phyloP scores from a whole-genome alignment of 371 early-diverging fungal species.

The Lichtheimia ramosa region DNA sequence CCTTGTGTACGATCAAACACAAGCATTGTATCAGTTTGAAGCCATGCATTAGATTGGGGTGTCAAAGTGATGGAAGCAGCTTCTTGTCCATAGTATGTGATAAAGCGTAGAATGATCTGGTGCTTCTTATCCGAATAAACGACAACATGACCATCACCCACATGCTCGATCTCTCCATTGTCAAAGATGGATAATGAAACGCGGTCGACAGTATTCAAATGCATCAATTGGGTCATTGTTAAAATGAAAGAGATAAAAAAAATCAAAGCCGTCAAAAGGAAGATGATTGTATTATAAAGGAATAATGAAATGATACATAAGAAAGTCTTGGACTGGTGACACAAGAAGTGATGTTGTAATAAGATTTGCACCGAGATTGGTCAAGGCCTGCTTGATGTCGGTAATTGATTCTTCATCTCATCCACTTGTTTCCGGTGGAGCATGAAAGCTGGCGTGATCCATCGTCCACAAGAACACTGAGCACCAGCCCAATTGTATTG shows the following conservation, averaged over 20 bases:
- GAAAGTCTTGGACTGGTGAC: conserved; percentile 13
- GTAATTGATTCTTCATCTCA: conserved; percentile 32
- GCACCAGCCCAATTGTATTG: conserved; percentile 83
- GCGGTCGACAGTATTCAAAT: conserved; percentile 15
- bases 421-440: conserved; percentile 80
- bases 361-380: background rate
- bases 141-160: conserved; percentile 23
- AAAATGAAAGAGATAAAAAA: background rate
- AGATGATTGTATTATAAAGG: no score
- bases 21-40: conserved; percentile 23
- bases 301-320: background rate
- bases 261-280: no score
- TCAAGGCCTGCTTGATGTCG: background rate
- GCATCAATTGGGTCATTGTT: background rate
- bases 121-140: conserved; percentile 13
- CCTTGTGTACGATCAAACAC: conserved; percentile 29
- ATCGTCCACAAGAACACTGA: conserved; percentile 85
- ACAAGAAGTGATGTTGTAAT: conserved; percentile 2
- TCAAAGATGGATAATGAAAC: conserved; percentile 11
- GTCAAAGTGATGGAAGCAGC: conserved; percentile 24
- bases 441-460: conserved; percentile 87
- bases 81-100: conserved; percentile 22
- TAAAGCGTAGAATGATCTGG: conserved; percentile 22
- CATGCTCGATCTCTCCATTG: conserved; percentile 6
- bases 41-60: conserved; percentile 36